These are phyloP conservation scores for Blastocystis sp. DNA, from an alignment of 352 stramenopile genomes.

Conservation along the genomic window DNA sequence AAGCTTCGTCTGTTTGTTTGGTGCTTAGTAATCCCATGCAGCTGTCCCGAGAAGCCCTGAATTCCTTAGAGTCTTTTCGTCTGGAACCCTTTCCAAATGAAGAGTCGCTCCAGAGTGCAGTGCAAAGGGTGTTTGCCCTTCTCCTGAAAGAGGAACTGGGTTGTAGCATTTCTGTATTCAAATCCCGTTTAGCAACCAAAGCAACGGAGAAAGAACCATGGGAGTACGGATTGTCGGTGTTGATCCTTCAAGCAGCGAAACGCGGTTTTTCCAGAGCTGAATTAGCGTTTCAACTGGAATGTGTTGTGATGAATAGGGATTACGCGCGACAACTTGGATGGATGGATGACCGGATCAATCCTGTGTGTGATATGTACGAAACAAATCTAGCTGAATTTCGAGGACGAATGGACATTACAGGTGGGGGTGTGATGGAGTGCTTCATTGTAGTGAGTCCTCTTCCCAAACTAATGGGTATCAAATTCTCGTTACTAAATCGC, in stretches of 20 bases:
- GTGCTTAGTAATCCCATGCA: constrained; percentile 18
- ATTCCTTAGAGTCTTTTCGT: constrained; percentile 27
- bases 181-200: background rate
- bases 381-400: background rate
- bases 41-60: constrained; percentile 5
- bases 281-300: background rate
- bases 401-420: background rate
- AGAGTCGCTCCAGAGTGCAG: background rate
- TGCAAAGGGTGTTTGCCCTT: background rate
- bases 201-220: background rate
- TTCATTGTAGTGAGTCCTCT: background rate
- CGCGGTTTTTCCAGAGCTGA: background rate
- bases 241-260: constrained; percentile 15
- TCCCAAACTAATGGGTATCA: background rate
- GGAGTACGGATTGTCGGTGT: constrained; percentile 5
- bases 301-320: background rate
- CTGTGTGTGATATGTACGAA: constrained; percentile 10
- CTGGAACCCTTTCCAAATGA: background rate
- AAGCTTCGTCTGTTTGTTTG: constrained; percentile 38
- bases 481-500: background rate
- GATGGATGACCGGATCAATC: background rate
- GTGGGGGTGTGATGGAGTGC: background rate
- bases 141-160: background rate
- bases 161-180: background rate
- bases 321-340: constrained; percentile 30